These are phyloP conservation scores for Capsicum chinense DNA, from an alignment of 257 asterid species.

Conservation along the genomic window DNA sequence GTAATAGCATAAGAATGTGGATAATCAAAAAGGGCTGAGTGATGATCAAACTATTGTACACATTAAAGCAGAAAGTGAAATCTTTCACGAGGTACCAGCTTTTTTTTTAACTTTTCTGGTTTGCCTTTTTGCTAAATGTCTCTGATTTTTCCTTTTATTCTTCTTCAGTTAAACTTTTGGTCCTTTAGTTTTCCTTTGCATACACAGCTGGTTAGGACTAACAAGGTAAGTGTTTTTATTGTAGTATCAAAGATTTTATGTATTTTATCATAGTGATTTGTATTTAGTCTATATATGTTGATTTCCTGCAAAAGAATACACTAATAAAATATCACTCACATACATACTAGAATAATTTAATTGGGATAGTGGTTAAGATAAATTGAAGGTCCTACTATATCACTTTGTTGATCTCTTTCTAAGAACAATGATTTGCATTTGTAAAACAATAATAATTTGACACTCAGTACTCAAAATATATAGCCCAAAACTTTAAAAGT, in stretches of 20 bases:
- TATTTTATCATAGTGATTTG: not conserved
- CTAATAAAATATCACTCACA: not conserved
- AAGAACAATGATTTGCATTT: too few relatives aligned
- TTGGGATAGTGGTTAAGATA: not conserved
- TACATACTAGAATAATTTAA: not conserved
- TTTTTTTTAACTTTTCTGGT: not conserved
- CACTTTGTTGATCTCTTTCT: too few relatives aligned
- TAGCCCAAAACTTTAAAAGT: too few relatives aligned
- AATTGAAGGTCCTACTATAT: not conserved
- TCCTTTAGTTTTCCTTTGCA: conserved; percentile 76
- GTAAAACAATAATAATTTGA: too few relatives aligned
- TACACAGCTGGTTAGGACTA: conserved; percentile 56
- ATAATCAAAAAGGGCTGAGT: too few relatives aligned
- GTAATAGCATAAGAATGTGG: too few relatives aligned
- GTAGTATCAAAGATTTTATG: not conserved
- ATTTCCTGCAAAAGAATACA: not conserved
- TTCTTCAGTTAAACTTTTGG: conserved; percentile 88
- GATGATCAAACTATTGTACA: conserved; percentile 35
- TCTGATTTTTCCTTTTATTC: conserved; percentile 33
- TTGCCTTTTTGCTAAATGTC: conserved; percentile 23
- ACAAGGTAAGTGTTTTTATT: conserved; percentile 59
- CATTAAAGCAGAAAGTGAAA: conserved; percentile 78
- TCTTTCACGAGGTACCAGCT: conserved; percentile 61
- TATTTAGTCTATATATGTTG: not conserved
- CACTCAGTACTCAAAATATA: too few relatives aligned